These are phyloP conservation scores for Aureobasidium sp. DNA, from an alignment of 2,329 filamentous ascomycete species.

Conservation along the genomic window DNA sequence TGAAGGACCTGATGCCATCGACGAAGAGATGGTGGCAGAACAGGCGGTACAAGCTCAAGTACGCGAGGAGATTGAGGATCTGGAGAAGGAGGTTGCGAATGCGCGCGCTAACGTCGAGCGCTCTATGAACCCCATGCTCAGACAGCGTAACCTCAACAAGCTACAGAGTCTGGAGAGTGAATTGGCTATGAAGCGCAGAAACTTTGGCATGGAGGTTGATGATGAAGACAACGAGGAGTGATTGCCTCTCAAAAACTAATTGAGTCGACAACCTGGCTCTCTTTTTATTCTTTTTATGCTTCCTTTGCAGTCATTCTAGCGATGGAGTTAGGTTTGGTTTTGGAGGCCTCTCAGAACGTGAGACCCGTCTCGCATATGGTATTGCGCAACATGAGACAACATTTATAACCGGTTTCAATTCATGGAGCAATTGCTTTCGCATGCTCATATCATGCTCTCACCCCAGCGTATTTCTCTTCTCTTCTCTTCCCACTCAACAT, in stretches of 20 bases:
- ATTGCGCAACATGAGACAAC: neutral
- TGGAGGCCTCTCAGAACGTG: neutral
- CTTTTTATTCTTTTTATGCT: neutral
- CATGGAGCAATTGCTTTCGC: too few relatives aligned
- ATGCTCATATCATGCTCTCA: too few relatives aligned
- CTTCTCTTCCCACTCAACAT: too few relatives aligned
- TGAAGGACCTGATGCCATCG: conserved; percentile 31
- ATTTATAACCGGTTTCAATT: neutral
- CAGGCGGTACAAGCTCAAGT: conserved; percentile 40
- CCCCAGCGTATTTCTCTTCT: too few relatives aligned
- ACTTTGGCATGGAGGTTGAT: conserved; percentile 28
- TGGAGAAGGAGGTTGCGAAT: conserved; percentile 42
- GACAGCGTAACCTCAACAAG: conserved; percentile 39
- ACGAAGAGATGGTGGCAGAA: conserved; percentile 43
- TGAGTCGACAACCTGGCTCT: neutral
- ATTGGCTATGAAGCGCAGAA: conserved; percentile 43
- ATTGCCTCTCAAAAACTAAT: neutral
- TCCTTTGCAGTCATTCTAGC: neutral
- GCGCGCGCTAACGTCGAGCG: conserved; percentile 31
- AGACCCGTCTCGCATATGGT: neutral
- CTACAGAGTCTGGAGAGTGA: conserved; percentile 44
- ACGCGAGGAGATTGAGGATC: conserved; percentile 46
- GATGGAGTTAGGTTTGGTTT: neutral
- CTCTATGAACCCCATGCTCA: conserved; percentile 41
- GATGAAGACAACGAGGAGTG: conserved; percentile 13